phyloP scores from a whole-genome alignment of 2,329 filamentous ascomycete species.

The Exophiala calicioides region DNA sequence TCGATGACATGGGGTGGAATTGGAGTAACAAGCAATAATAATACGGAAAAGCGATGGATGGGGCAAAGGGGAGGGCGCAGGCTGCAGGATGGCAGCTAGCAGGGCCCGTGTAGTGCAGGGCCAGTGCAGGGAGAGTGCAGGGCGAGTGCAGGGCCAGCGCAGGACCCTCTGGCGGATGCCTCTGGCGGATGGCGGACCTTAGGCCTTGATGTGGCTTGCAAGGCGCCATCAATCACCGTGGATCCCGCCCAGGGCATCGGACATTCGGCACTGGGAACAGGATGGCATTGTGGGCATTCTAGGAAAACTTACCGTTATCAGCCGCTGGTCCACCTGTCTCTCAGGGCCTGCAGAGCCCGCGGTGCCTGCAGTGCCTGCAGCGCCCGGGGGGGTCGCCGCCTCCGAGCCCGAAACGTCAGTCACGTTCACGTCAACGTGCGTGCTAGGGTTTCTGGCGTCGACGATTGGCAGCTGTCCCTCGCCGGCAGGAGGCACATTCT shows the following conservation, averaged over 20 bases:
- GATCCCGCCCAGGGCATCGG: neutral
- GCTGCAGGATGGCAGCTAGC: neutral
- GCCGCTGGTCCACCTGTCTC: constrained; percentile 17
- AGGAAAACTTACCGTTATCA: constrained; percentile 27
- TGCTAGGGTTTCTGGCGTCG: no score
- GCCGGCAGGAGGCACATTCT: no score
- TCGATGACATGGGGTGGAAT: constrained; percentile 4
- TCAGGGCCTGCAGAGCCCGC: neutral
- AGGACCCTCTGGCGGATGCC: no score
- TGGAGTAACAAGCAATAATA: constrained; percentile 1
- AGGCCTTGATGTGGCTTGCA: neutral
- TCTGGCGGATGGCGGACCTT: no score
- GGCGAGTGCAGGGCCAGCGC: no score
- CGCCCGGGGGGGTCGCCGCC: neutral
- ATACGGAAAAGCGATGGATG: neutral
- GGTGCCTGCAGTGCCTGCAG: neutral
- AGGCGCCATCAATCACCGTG: neutral
- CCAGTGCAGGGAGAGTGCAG: no score
- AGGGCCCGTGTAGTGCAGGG: no score
- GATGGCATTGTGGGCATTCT: no score
- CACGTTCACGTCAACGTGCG: no score
- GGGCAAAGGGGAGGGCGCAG: neutral
- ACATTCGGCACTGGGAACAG: neutral
- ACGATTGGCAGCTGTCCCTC: no score
- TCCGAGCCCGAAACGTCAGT: no score